Conservation (phyloP, 2,329 filamentous ascomycete genomes). For the Botryotinia narcissicola region DNA sequence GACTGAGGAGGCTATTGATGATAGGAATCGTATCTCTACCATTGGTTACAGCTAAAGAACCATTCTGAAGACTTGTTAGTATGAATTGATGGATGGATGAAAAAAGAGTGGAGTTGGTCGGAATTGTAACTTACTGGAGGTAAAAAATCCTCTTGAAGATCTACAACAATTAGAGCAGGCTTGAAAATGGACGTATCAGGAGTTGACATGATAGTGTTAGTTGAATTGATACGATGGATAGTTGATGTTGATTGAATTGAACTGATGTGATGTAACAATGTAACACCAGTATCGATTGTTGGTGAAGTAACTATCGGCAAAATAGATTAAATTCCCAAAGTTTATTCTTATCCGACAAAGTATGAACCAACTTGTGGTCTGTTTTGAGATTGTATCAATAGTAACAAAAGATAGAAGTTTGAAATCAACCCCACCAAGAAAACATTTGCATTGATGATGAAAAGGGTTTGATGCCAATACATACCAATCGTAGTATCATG, state of each 20-base stretch:
- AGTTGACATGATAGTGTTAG: constrained; percentile 12
- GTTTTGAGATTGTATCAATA: neutral
- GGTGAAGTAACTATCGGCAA: neutral
- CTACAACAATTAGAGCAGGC: constrained; percentile 71
- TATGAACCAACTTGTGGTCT: constrained; percentile 3
- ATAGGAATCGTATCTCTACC: constrained; percentile 67
- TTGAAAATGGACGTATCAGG: constrained; percentile 37
- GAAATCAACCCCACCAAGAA: neutral
- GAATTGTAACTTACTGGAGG: constrained; percentile 64
- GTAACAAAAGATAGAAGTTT: neutral
- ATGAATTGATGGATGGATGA: neutral
- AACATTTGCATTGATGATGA: neutral
- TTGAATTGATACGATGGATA: neutral
- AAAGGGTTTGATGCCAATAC: neutral
- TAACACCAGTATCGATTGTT: neutral
- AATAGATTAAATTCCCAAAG: neutral
- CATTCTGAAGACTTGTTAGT: constrained; percentile 54
- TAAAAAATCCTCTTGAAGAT: constrained; percentile 94
- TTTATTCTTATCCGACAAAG: constrained; percentile 1
- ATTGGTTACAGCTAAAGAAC: constrained; percentile 75
- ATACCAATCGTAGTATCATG: neutral
- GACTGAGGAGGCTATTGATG: constrained; percentile 71
- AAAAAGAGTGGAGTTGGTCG: neutral
- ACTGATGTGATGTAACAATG: neutral
- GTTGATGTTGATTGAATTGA: neutral